phyloP scores from a whole-genome alignment of 495 filamentous ascomycete genomes.

The Tuber aestivum region DNA sequence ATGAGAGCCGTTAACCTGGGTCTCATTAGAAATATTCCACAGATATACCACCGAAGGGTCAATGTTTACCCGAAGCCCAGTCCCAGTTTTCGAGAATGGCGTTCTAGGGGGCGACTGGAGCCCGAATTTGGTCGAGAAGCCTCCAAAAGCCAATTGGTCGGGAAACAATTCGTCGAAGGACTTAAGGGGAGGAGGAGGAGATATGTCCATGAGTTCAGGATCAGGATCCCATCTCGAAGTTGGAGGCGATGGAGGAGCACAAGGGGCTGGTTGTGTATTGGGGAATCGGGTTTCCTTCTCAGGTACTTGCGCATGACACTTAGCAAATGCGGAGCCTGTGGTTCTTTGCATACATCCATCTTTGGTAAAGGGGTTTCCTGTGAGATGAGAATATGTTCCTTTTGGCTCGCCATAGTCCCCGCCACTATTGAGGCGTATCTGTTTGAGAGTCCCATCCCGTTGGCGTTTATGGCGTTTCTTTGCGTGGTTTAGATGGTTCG shows the following conservation, averaged over 20 bases:
- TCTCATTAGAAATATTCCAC: not conserved
- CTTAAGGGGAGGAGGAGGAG: not conserved
- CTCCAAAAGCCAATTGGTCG: not conserved
- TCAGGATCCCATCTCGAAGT: not conserved
- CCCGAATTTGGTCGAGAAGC: not conserved
- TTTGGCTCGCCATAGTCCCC: not conserved
- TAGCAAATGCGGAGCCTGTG: not conserved
- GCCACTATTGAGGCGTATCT: not conserved
- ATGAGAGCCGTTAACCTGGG: not conserved
- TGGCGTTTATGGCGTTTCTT: not conserved
- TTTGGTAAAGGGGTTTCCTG: not conserved
- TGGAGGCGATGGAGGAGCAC: not conserved
- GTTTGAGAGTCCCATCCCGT: not conserved
- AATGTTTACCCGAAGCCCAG: not conserved
- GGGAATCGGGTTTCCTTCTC: not conserved
- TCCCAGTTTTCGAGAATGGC: not conserved
- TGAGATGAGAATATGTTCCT: not conserved
- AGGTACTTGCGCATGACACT: not conserved
- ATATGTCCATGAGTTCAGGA: not conserved
- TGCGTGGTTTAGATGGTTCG: not conserved
- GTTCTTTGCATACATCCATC: not conserved
- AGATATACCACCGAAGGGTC: not conserved
- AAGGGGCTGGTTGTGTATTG: not conserved
- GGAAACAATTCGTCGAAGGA: not conserved
- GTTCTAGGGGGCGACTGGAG: not conserved